Conservation (phyloP, 1,284 basidiomycete genomes). For the Apiotrichum sp. region DNA sequence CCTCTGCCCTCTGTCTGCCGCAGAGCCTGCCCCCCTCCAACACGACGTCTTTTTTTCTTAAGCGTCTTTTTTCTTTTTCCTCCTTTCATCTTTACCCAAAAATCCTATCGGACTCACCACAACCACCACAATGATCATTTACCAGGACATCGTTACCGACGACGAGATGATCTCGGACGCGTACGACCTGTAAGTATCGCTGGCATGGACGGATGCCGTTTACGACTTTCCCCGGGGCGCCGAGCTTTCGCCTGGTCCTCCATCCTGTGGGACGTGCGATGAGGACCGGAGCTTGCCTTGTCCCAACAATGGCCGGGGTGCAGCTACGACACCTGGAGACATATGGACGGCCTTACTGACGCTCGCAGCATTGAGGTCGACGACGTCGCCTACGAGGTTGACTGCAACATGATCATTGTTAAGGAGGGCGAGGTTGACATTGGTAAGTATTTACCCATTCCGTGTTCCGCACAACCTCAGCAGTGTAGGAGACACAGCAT, state of each 20-base stretch:
- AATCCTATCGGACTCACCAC: conserved; percentile 13
- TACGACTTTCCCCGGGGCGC: too few relatives aligned
- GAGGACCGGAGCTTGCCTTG: too few relatives aligned
- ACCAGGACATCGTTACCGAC: conserved; percentile 56
- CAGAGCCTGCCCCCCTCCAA: not conserved
- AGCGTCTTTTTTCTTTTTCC: not conserved
- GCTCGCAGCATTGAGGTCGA: conserved; percentile 67
- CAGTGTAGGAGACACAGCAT: too few relatives aligned
- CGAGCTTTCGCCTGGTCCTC: too few relatives aligned
- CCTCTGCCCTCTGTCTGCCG: too few relatives aligned
- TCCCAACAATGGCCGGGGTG: too few relatives aligned
- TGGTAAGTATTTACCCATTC: too few relatives aligned
- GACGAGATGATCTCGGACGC: conserved; percentile 98
- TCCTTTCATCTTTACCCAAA: conserved; percentile 6
- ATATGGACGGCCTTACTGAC: not conserved
- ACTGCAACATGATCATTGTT: conserved; percentile 69
- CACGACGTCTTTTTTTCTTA: not conserved
- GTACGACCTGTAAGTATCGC: conserved; percentile 63
- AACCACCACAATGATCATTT: conserved; percentile 38
- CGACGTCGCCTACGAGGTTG: conserved; percentile 82
- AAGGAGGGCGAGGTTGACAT: conserved; percentile 87
- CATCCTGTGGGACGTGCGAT: too few relatives aligned
- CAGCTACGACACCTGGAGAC: too few relatives aligned
- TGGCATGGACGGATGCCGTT: too few relatives aligned
- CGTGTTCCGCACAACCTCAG: too few relatives aligned